phyloP scores from a whole-genome alignment of 2,329 filamentous ascomycete species.

The Bipolaris oryzae region DNA sequence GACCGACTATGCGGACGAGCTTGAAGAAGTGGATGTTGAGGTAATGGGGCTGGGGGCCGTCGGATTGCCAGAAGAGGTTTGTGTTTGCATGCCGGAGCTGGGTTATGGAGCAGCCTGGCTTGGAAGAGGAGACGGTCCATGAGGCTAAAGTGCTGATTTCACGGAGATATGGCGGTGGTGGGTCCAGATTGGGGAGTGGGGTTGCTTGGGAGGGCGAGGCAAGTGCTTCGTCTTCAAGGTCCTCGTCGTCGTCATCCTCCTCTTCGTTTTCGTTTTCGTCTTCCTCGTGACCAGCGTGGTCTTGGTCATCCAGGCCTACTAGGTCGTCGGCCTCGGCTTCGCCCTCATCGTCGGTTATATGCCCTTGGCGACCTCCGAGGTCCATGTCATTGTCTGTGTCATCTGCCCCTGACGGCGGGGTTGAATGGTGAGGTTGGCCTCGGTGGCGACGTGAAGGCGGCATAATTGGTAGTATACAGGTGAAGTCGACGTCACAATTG shows the following conservation, averaged over 20 bases:
- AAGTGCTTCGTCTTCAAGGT: slow-evolving; percentile 50
- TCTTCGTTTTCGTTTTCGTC: slow-evolving; percentile 46
- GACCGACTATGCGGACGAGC: slow-evolving; percentile 75
- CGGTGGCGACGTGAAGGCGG: slow-evolving; percentile 37
- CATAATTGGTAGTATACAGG: slow-evolving; percentile 22
- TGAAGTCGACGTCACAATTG: slow-evolving; percentile 11
- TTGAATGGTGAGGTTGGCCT: slow-evolving; percentile 23
- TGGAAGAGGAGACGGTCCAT: slow-evolving; percentile 81
- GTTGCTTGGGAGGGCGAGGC: slow-evolving; percentile 25
- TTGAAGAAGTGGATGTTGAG: slow-evolving; percentile 87
- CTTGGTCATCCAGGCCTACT: slow-evolving; percentile 24
- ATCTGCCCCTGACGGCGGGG: slow-evolving; percentile 25
- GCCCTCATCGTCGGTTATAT: slow-evolving; percentile 13
- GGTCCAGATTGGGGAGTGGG: slow-evolving; percentile 25
- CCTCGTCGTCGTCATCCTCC: slow-evolving; percentile 39
- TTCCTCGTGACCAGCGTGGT: slow-evolving; percentile 13
- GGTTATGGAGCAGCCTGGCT: slow-evolving; percentile 78
- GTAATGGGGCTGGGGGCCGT: slow-evolving; percentile 81
- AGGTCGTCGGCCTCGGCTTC: slow-evolving; percentile 57
- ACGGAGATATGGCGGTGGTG: slow-evolving; percentile 63
- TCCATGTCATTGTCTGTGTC: slow-evolving; percentile 40
- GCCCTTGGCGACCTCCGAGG: slow-evolving; percentile 18
- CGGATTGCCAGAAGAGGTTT: slow-evolving; percentile 81
- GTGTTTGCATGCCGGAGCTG: slow-evolving; percentile 77
- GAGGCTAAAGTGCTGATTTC: slow-evolving; percentile 84